Percentiles rank a stretch among this genome's conserved stretches.
These are phyloP conservation scores for Abelmoschus esculentus DNA, from an alignment of 345 rosid genomes.

Conservation along the genomic window DNA sequence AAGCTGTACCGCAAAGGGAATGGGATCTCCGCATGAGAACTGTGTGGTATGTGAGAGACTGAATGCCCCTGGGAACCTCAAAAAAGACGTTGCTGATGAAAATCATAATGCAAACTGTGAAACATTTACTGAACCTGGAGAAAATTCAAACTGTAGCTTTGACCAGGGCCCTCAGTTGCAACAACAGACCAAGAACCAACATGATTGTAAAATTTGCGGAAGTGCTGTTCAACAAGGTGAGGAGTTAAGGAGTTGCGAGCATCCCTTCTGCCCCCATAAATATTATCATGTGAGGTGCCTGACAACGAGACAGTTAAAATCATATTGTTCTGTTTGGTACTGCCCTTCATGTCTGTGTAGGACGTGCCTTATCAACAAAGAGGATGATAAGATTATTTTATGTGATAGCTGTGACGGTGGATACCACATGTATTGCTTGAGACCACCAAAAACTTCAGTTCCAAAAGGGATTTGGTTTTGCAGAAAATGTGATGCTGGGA, in stretches of 20 bases:
- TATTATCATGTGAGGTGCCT: slow-evolving; percentile 77
- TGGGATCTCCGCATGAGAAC: slow-evolving; percentile 6
- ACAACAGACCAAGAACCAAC: slow-evolving; percentile 10
- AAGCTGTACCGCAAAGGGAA: slow-evolving; percentile 49
- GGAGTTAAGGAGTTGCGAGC: slow-evolving; percentile 48
- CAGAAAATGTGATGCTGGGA: slow-evolving; percentile 51
- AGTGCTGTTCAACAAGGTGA: slow-evolving; percentile 34
- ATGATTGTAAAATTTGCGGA: slow-evolving; percentile 58
- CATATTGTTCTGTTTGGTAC: slow-evolving; percentile 62
- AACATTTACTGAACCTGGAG: slow-evolving; percentile 26
- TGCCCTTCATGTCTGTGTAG: slow-evolving; percentile 93
- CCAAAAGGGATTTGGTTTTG: slow-evolving; percentile 84
- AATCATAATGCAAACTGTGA: slow-evolving; percentile 25
- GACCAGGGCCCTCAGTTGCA: slow-evolving; percentile 20
- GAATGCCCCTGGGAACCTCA: slow-evolving; percentile 14
- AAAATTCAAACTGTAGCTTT: slow-evolving; percentile 32
- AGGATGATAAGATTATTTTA: slow-evolving; percentile 23
- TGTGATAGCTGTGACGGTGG: slow-evolving; percentile 93
- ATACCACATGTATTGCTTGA: slow-evolving; percentile 80
- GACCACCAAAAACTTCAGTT: slow-evolving; percentile 43
- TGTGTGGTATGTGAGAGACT: too few relatives aligned
- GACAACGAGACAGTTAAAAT: slow-evolving; percentile 50
- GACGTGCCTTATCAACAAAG: slow-evolving; percentile 63
- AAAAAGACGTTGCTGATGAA: slow-evolving; percentile 23
- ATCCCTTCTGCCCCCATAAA: slow-evolving; percentile 51